Evolutionary conservation across 1,284 basidiomycete species (phyloP), one percentile per base, ranked within the genome.

Genomic region (Trametes versicolor): DNA sequence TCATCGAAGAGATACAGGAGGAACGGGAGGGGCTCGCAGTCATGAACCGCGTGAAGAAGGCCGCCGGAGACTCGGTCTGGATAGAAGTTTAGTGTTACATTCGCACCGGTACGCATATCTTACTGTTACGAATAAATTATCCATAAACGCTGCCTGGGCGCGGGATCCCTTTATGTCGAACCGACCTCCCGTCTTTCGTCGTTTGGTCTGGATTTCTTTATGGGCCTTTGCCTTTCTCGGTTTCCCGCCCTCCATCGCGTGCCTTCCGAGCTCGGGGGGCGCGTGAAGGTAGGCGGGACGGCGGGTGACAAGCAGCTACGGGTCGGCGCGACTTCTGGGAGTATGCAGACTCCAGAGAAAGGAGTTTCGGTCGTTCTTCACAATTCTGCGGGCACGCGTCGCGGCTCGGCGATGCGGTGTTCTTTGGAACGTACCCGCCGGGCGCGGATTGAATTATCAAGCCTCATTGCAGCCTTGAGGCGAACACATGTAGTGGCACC

Each of bases 1-100:
- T 99, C 17, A 87, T 98, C 57, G 97, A 99, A 78, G 95, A 92
- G 64, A 85, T 98, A 21, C 78, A 83, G 39, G 95, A 98, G 76
- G 85, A 86, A 23, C 87, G 89, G 32, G 91, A 98, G 70, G 98
- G 97, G 0, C 78, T 99, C 52, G 98, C 98, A 1, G 89, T 99
- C 29, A 99, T 99, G 97, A 99, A 99, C 76, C 85, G 97, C n/a
- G 87, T 97, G n/a, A 87, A 87, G 66, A 99, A 99, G 77, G 97
- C 98, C 1, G 96, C 96, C 2, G 88, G 90, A 4, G 87, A 88
- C 68, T 78, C 80, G 56, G 75, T 78, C 68, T 88, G 86, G 85
- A 58, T 76, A 73, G 73, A 65, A 29, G 21, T 56, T 15, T 67
- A 64, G 49, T 51, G 32, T 54, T 5, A 49, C 47, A 52, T 50